Conservation (phyloP, 768 basidiomycete genomes). For the Pholiota molesta region DNA sequence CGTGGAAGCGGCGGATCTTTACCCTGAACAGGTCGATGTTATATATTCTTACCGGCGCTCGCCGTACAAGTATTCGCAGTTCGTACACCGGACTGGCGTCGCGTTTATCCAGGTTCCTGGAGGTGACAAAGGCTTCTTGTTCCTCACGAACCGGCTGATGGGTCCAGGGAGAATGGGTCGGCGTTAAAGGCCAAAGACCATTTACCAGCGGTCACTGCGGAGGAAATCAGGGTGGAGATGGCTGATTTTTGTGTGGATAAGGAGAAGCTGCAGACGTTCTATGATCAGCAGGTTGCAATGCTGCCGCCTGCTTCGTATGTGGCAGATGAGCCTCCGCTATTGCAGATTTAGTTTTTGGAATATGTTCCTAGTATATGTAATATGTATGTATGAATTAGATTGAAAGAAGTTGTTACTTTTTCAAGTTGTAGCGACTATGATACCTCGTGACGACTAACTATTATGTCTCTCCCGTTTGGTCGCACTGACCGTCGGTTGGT, state of each 20-base stretch:
- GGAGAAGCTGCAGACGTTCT: constrained; percentile 60
- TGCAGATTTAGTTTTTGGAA: constrained; percentile 37
- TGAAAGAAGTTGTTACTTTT: constrained; percentile 15
- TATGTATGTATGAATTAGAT: constrained; percentile 8
- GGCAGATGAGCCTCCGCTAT: constrained; percentile 57
- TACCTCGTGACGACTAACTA: constrained; percentile 65
- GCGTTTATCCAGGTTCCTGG: constrained; percentile 90
- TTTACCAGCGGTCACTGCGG: constrained; percentile 59
- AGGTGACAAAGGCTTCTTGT: constrained; percentile 79
- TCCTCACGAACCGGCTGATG: constrained; percentile 88
- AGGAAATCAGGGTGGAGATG: constrained; percentile 62
- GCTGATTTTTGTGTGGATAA: constrained; percentile 67
- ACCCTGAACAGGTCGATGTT: constrained; percentile 82
- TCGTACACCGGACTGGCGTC: constrained; percentile 87
- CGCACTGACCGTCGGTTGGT: constrained; percentile 64
- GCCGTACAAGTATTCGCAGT: constrained; percentile 83
- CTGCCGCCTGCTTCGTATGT: constrained; percentile 40
- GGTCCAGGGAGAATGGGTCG: constrained; percentile 61
- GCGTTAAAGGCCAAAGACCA: constrained; percentile 57
- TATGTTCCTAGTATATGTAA: constrained; percentile 9
- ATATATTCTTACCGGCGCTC: constrained; percentile 87
- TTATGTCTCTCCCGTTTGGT: constrained; percentile 71
- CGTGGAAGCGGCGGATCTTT: constrained; percentile 76
- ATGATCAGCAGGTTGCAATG: constrained; percentile 66
- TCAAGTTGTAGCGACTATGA: constrained; percentile 34